Conservation (phyloP, 495 filamentous ascomycete species). For the Penicillium odoratum region DNA sequence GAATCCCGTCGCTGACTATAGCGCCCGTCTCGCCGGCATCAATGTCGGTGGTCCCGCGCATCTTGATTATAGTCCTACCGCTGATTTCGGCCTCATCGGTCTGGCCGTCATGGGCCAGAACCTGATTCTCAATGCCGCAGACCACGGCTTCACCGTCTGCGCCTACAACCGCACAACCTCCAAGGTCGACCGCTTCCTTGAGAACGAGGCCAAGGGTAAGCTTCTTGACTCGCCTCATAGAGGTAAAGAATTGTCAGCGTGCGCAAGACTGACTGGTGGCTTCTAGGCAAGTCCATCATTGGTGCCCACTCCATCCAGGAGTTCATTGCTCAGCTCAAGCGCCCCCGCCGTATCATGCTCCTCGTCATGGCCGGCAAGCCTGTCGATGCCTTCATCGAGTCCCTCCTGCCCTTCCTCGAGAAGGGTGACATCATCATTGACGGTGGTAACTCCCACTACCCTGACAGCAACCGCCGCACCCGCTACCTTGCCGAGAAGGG, state of each 20-base stretch:
- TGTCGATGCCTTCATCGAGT: constrained; percentile 97
- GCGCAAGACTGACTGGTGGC: constrained; percentile 11
- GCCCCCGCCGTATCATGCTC: constrained; percentile 93
- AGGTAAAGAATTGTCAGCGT: not conserved
- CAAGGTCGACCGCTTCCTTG: constrained; percentile 96
- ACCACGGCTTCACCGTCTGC: constrained; percentile 93
- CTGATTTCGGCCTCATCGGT: constrained; percentile 98
- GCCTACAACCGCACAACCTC: constrained; percentile 97
- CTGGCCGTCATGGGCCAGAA: constrained; percentile 99
- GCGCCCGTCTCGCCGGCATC: constrained; percentile 84
- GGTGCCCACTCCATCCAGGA: constrained; percentile 94
- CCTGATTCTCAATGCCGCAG: constrained; percentile 97
- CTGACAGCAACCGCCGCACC: constrained; percentile 95
- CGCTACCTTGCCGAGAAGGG: constrained; percentile 81
- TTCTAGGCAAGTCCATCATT: constrained; percentile 81
- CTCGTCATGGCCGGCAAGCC: constrained; percentile 97
- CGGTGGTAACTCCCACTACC: constrained; percentile 98
- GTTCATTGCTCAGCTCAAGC: constrained; percentile 93
- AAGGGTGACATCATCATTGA: constrained; percentile 98
- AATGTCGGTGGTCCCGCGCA: constrained; percentile 68
- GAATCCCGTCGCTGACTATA: constrained; percentile 64
- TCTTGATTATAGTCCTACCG: constrained; percentile 47
- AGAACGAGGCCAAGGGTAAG: constrained; percentile 87
- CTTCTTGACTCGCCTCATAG: not conserved
- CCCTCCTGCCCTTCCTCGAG: constrained; percentile 85